Evolutionary conservation across 345 rosid genomes (phyloP).

Genomic region (Orychophragmus violaceus): DNA sequence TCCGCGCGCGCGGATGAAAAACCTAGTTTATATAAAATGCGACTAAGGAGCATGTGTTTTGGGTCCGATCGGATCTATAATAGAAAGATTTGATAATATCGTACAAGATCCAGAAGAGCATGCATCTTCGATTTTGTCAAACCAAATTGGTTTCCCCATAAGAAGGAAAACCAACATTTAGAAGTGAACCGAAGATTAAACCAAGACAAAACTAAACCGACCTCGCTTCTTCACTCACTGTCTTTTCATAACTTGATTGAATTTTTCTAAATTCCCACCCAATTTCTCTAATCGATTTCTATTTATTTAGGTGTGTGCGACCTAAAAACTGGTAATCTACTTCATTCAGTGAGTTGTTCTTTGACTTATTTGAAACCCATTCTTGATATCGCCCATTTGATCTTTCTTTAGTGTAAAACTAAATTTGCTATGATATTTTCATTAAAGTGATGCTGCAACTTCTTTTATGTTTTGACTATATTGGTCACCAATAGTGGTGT

Average conservation of each 20-base stretch:
- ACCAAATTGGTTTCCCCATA: neutral
- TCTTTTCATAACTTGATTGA: too few relatives aligned
- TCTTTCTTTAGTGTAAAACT: neutral
- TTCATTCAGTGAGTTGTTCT: neutral
- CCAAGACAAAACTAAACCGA: neutral
- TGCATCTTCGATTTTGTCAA: neutral
- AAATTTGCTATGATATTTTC: too few relatives aligned
- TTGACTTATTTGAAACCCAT: neutral
- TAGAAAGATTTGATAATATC: neutral
- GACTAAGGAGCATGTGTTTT: neutral
- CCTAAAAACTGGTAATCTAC: neutral
- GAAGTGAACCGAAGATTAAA: neutral
- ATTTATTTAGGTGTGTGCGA: neutral
- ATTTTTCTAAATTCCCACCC: neutral
- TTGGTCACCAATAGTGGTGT: too few relatives aligned
- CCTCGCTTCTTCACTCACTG: too few relatives aligned
- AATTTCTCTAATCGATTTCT: neutral
- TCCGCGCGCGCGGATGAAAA: too few relatives aligned
- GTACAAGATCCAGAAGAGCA: constrained; percentile 6
- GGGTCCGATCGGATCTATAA: constrained; percentile 19
- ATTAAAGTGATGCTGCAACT: too few relatives aligned
- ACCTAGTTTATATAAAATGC: neutral
- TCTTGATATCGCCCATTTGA: too few relatives aligned
- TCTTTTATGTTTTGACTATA: too few relatives aligned
- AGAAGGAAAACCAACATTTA: too few relatives aligned